Evolutionary conservation across 164 flowering plant species (phyloP).

Genomic region (Umbellularia californica): DNA sequence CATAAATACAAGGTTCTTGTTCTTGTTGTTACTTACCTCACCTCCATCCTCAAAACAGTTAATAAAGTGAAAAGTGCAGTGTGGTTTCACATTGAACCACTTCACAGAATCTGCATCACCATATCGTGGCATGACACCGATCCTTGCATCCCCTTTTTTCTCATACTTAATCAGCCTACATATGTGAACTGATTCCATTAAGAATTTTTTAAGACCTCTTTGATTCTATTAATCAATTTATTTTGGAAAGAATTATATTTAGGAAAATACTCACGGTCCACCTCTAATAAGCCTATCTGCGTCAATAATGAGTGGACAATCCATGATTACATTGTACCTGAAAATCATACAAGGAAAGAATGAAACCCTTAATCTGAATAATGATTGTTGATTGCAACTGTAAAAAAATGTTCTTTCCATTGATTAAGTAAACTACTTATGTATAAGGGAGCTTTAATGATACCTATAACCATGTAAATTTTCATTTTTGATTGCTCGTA

Average conservation of each 20-base stretch:
- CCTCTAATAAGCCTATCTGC: background rate
- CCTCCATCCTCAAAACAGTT: constrained; percentile 18
- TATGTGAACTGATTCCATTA: background rate
- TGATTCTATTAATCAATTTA: background rate
- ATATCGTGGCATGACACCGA: constrained; percentile 17
- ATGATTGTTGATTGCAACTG: no score
- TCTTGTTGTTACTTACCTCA: constrained; percentile 7
- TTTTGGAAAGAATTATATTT: no score
- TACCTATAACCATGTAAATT: no score
- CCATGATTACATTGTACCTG: constrained; percentile 18
- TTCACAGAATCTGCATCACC: constrained; percentile 8
- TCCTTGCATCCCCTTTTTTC: constrained; percentile 6
- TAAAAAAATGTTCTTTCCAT: no score
- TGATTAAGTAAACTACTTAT: background rate
- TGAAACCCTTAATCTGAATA: no score
- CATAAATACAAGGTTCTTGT: no score
- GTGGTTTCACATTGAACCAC: constrained; percentile 12
- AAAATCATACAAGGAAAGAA: background rate
- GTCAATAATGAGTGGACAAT: constrained; percentile 12
- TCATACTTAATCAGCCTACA: constrained; percentile 14
- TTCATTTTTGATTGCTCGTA: no score
- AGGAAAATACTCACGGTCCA: constrained; percentile 4
- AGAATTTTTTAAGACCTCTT: background rate
- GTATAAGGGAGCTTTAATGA: no score
- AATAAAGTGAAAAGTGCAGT: constrained; percentile 18